Base-by-base conservation (phyloP, 345 rosid genomes). In the Syzygium aqueum region DNA sequence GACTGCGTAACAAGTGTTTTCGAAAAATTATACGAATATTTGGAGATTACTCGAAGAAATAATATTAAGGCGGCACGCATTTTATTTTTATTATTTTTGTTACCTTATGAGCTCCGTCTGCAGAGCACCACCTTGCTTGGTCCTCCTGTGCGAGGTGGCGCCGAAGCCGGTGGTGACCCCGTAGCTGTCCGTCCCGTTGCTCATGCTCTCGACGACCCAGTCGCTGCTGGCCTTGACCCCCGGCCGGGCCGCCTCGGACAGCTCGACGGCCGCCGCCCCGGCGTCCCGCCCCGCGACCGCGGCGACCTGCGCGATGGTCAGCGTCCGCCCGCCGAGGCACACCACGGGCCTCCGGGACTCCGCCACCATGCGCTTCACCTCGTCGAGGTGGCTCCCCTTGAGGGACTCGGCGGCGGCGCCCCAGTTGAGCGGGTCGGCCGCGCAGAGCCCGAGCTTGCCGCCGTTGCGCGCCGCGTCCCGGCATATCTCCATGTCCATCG, bases 151-250 rank as follows among this genome's bases (percentile, higher is more conserved):
- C 77, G 97, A 94, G 63, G 97, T 95, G 37, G 89, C 89, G 93
- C 96, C 97, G 59, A 95, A 94, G 61, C 98, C 98, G 53, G 98
- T 95, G 53, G 97, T 95, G 63, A 95, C 89, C 23, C 97, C 98
- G 53, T 94, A 94, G 77, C 95, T 94, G 80, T 94, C 98, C 12
- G 94, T 93, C 13, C 96, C 97, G 63, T 92, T 94, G 21, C n/a
- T 86, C 98, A 94, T 93, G 87, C 96, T 93, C 82, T 95, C 97
- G 95, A 95, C 90, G 5, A 95, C 96, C 98, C 97, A 95, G n/a
- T 94, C 96, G 85, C 95, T 94, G 84, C 98, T 95, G 14, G 97
- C 97, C 80, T 95, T 88, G 21, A 95, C 97, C 1, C 91, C 93
- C n/a, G 90, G 90, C 51, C 96, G 89, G 0, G 97, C 89, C 8